Base-by-base conservation (phyloP, 768 basidiomycete genomes). In the Naganishia friedmannii region DNA sequence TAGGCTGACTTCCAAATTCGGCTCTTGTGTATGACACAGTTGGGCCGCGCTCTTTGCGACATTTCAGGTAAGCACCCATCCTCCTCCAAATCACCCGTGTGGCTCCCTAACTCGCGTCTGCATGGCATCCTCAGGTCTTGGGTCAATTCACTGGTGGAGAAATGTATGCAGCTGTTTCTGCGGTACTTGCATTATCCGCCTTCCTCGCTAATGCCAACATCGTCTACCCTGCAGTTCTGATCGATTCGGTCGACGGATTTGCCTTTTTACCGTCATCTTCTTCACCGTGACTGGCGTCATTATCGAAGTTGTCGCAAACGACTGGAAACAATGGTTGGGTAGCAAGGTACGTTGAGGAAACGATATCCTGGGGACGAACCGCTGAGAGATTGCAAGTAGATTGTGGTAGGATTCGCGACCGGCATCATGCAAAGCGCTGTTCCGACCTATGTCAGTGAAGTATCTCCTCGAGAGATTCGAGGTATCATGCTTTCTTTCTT, bases 371-470 rank as follows among this genome's bases (percentile, higher is more conserved):
- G 58, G 8, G 2, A 63, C 9, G 31, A 12, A 23, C 9, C 6
- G 42, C 31, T 42, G 31, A 63, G 2, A 28, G n/a, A 17, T 15
- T 29, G 21, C n/a, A 12, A 10, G 17, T 13, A 76, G 71, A 58
- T 76, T 34, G 71, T 76, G 19, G 46, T 73, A 19, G 75, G 74
- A 0, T 71, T 63, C 31, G 71, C 69, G 17, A 70, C 73, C 0
- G 75, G 73, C 1, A 51, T 71, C 19, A 70, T 76, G 68, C 75
- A 74, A 53, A 39, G 32, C 3, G 66, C 66, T 26, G 68, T 76
- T 0, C 72, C 75, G 4, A 60, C 70, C 19, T 72, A 72, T 55
- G 70, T 76, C 56, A 51, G 54, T 51, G 75, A 76, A 57, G 32
- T 73, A n/a, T 68, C 48, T 2, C 75, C 12, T 71, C 73, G 23